Evolutionary conservation across 1,284 basidiomycete species (phyloP), one percentile per base, ranked within the genome.

Genomic region (Pseudozyma pruni): DNA sequence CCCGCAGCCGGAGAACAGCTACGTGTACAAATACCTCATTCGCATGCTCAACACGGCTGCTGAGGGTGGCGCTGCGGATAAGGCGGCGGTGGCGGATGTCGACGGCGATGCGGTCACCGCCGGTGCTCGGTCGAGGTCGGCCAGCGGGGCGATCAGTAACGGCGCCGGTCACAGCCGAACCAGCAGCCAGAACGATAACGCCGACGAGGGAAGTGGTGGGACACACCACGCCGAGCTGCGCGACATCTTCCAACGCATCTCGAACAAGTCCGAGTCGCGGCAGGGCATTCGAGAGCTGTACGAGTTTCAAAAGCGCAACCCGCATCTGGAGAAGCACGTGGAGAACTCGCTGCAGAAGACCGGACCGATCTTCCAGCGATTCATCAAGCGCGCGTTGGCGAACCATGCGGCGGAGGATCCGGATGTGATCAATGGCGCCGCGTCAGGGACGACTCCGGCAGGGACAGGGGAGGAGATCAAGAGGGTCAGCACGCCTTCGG

Each of bases 201-300:
- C 48, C 42, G 89, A 90, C 79, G 91, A 92, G 77, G 67, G 27
- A 3, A 47, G 7, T 6, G 11, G 38, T 25, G 52, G 56, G 40
- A 88, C 90, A 7, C 90, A 64, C 19, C 91, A 91, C 80, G 89
- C 89, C 20, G 90, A 90, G 74, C 85, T 93, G 51, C 87, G 90
- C 43, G 87, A 87, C 27, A 95, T 95, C 75, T 93, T 95, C 78
- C 90, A 91, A 51, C 89, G 92, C 76, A 94, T 95, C 62, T 93
- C 91, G 27, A 80, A 62, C 74, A 93, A 90, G 82, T 91, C 91
- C 84, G 90, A 90, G 31, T 93, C 88, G 8, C 90, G 90, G 17
- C 90, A 89, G 8, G 93, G 93, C 5, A 94, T 99, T 58, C 94
- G 92, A n/a, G 93, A 94, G 74, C 85, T 99, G 37, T 93, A 98